Evolutionary conservation across 768 basidiomycete species (phyloP).

Genomic region (Pleurotus cornucopiae): DNA sequence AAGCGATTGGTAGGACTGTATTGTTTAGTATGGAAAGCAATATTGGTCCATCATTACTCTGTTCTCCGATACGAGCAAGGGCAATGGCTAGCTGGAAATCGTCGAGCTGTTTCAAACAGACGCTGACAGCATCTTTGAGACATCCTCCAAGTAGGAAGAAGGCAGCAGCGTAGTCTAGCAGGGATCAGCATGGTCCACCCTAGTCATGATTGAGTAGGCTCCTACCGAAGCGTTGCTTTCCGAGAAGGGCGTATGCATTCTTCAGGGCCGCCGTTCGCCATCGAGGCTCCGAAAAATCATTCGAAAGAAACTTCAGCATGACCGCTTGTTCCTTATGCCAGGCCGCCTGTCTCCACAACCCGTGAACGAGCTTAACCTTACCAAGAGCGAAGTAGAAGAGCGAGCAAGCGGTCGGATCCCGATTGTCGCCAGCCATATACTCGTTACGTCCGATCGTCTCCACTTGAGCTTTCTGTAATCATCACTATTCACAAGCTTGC

Average conservation of each 20-base stretch:
- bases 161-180: conserved; percentile 91
- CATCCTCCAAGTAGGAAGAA: conserved; percentile 93
- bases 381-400: conserved; percentile 94
- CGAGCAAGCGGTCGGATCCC: conserved; percentile 87
- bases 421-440: conserved; percentile 81
- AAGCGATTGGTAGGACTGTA: conserved; percentile 79
- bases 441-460: conserved; percentile 90
- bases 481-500: neutral
- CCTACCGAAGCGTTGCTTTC: conserved; percentile 90
- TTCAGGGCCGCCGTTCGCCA: conserved; percentile 95
- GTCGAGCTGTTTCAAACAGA: conserved; percentile 81
- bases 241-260: conserved; percentile 89
- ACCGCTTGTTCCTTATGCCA: conserved; percentile 87
- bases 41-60: conserved; percentile 76
- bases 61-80: conserved; percentile 80
- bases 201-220: conserved; percentile 6
- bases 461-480: conserved; percentile 65
- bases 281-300: conserved; percentile 79
- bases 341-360: conserved; percentile 91
- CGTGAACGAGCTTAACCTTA: conserved; percentile 88
- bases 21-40: conserved; percentile 65
- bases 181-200: neutral
- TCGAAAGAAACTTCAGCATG: conserved; percentile 90
- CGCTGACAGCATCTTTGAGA: conserved; percentile 86
- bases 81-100: conserved; percentile 92